phyloP scores from a whole-genome alignment of 1,139 yeast genomes.

The Debaryomycetaceae sp. region DNA sequence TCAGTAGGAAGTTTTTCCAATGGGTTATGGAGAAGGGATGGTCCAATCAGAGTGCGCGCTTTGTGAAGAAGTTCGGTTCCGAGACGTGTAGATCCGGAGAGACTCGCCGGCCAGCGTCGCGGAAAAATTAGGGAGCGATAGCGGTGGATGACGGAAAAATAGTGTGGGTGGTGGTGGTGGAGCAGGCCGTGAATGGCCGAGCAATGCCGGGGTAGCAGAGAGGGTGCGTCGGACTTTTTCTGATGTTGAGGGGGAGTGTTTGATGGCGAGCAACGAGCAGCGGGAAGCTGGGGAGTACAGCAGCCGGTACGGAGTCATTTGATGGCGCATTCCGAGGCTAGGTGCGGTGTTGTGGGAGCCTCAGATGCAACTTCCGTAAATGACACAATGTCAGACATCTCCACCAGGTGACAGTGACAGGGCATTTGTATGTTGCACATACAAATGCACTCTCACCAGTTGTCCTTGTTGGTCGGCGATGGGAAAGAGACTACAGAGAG shows the following conservation, averaged over 20 bases:
- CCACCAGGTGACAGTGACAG: too few species aligned
- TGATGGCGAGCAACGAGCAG: too few species aligned
- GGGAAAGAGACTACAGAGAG: too few species aligned
- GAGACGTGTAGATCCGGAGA: neutral
- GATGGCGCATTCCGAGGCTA: too few species aligned
- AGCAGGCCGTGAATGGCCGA: neutral
- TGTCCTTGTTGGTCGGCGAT: too few species aligned
- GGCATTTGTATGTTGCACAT: neutral
- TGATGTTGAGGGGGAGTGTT: too few species aligned
- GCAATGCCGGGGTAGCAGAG: neutral
- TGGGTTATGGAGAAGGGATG: neutral
- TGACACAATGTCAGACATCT: neutral
- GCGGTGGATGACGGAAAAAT: neutral
- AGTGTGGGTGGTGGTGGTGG: neutral
- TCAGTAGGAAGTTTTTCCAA: neutral
- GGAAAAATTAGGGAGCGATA: neutral
- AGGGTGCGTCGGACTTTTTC: neutral
- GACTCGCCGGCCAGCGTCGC: neutral
- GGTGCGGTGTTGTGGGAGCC: too few species aligned
- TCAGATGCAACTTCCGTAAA: neutral
- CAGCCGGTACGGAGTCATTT: too few species aligned
- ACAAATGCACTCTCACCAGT: too few species aligned
- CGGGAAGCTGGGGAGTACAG: too few species aligned
- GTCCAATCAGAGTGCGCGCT: conserved; percentile 1
- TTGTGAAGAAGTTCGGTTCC: conserved; percentile 2